phyloP scores from a whole-genome alignment of 805 yeast genomes.

The Phaffomyces thermotolerans region DNA sequence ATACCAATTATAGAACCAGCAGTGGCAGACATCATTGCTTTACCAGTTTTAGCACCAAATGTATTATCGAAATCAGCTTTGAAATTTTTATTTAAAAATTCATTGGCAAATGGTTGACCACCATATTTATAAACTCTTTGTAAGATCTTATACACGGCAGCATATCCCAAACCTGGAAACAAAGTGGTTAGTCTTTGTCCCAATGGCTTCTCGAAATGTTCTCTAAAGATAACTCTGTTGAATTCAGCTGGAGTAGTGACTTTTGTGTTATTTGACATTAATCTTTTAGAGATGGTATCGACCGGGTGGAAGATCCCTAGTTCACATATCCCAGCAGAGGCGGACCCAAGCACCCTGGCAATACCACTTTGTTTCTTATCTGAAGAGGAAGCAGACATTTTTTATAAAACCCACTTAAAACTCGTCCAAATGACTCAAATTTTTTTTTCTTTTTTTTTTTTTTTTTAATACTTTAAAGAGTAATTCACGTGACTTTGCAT shows the following conservation, averaged over 20 bases:
- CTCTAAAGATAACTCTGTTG: slow-evolving; percentile 81
- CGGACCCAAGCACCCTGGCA: slow-evolving; percentile 93
- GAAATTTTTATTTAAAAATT: slow-evolving; percentile 73
- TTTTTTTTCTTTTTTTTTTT: no score
- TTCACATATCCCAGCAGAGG: slow-evolving; percentile 95
- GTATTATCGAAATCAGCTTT: slow-evolving; percentile 58
- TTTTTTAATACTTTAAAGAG: no score
- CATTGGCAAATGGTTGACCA: slow-evolving; percentile 98
- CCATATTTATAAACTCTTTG: slow-evolving; percentile 99
- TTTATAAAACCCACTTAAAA: neutral
- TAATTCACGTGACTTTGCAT: neutral
- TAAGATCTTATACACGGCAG: slow-evolving; percentile 91
- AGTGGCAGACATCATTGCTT: slow-evolving; percentile 93
- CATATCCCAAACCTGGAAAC: slow-evolving; percentile 97
- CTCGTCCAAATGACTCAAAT: neutral
- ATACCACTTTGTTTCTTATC: slow-evolving; percentile 83
- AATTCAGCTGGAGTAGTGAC: slow-evolving; percentile 58
- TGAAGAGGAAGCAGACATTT: slow-evolving; percentile 29
- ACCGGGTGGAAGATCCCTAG: slow-evolving; percentile 97
- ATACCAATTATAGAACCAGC: slow-evolving; percentile 97
- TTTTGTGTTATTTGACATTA: slow-evolving; percentile 74
- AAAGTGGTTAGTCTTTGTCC: slow-evolving; percentile 70
- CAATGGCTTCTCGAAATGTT: slow-evolving; percentile 65
- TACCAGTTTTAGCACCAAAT: slow-evolving; percentile 93
- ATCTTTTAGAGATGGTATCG: slow-evolving; percentile 94